phyloP scores from a whole-genome alignment of 2,329 filamentous ascomycete species.

The Microdochium nivale region DNA sequence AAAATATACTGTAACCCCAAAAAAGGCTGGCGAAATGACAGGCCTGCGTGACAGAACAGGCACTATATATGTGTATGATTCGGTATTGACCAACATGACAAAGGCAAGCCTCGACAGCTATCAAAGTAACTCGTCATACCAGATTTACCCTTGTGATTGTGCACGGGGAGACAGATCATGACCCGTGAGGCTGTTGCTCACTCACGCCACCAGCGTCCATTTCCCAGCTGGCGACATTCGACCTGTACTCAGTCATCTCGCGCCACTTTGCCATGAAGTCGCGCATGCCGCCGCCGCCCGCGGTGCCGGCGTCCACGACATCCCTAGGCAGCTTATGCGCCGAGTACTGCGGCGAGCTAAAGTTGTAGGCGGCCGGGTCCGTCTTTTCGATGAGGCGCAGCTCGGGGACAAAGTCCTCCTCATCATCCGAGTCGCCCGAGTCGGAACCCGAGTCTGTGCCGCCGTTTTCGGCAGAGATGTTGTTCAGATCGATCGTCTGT shows the following conservation, averaged over 20 bases:
- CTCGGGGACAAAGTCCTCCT: constrained; percentile 60
- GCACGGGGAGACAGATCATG: not conserved
- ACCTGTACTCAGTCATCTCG: constrained; percentile 33
- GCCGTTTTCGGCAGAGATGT: constrained; percentile 15
- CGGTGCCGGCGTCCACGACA: constrained; percentile 65
- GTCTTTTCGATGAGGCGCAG: constrained; percentile 74
- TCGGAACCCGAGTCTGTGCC: constrained; percentile 17
- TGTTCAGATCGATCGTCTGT: not conserved
- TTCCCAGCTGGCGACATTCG: constrained; percentile 17
- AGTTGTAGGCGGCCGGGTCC: constrained; percentile 83
- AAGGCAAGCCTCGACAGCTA: too few relatives aligned
- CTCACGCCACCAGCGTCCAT: constrained; percentile 8
- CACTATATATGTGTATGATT: too few relatives aligned
- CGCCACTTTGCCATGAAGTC: constrained; percentile 76
- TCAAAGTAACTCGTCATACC: too few relatives aligned
- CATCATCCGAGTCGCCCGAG: constrained; percentile 26
- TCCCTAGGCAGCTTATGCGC: constrained; percentile 94
- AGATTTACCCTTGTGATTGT: not conserved
- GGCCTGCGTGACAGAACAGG: too few relatives aligned
- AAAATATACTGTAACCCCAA: too few relatives aligned
- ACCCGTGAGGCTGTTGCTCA: not conserved
- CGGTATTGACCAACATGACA: too few relatives aligned
- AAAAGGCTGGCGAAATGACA: too few relatives aligned
- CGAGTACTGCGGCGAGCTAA: constrained; percentile 79
- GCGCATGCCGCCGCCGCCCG: constrained; percentile 66